Conservation (phyloP, 352 stramenopile genomes). For the Phytophthora pistaciae region DNA sequence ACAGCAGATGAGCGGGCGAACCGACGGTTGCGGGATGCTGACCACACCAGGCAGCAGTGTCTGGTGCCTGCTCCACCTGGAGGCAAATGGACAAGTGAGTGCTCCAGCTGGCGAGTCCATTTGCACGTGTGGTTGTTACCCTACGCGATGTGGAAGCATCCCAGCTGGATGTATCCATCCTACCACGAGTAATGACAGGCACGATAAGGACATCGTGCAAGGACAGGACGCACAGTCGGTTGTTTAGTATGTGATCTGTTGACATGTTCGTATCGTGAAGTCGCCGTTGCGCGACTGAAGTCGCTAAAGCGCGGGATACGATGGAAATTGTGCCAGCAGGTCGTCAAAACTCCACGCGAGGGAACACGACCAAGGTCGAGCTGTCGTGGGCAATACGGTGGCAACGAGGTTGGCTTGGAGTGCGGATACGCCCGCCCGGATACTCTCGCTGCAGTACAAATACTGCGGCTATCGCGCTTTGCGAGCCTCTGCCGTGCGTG, state of each 20-base stretch:
- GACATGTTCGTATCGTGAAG: slow-evolving; percentile 22
- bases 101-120: slow-evolving; percentile 29
- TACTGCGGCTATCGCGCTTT: not conserved
- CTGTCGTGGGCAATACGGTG: slow-evolving; percentile 7
- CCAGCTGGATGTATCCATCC: slow-evolving; percentile 27
- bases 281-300: not conserved
- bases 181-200: slow-evolving; percentile 13
- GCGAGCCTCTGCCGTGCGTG: slow-evolving; percentile 22
- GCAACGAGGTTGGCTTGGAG: not conserved
- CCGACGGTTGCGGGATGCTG: slow-evolving; percentile 18
- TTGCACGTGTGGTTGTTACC: slow-evolving; percentile 31
- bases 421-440: not conserved
- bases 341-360: slow-evolving; percentile 1
- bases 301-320: slow-evolving; percentile 19
- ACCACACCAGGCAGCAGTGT: slow-evolving; percentile 12
- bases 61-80: slow-evolving; percentile 11
- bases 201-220: not conserved
- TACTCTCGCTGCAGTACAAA: not conserved
- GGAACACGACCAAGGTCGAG: slow-evolving; percentile 18
- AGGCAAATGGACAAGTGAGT: slow-evolving; percentile 30
- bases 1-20: slow-evolving; percentile 2
- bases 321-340: not conserved
- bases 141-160: slow-evolving; percentile 6
- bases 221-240: not conserved
- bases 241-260: not conserved